Base-by-base conservation (phyloP, 257 asterid species). In the Primulina eburnea region DNA sequence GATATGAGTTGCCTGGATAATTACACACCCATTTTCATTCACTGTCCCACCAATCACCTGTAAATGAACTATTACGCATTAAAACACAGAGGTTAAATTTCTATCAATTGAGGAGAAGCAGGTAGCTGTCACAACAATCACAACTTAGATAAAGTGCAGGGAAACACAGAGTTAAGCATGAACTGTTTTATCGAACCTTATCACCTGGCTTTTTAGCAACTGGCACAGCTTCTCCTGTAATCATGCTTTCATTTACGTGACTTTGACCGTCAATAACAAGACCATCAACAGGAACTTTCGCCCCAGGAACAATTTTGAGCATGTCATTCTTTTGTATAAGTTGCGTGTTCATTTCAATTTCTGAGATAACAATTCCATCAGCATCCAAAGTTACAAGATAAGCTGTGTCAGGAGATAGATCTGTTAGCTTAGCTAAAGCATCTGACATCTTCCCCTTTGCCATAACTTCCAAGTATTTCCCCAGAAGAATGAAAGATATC, bases 1-100 rank as follows among this genome's bases (percentile, higher is more conserved):
- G 76, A 93, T 90, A 80, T 93, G 97, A 76, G 97, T 93, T 77
- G 95, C 97, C 84, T 81, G 88, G 79, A 93, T 68, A 47, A 85
- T 80, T 80, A 93, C 77, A 77, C 87, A 90, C 14, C 98, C 98
- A 38, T 93, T 93, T 74, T 93, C 97, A 71, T 93, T 93, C 74
- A 93, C 90, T 18, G 98, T 93, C 69, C 98, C 98, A 68, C 95
- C 96, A 81, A 93, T 93, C 65, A 93, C 97, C 97, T 93, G 80
- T 75, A 60, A 57, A 77, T 64, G 18, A 66, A 80, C 50, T 34
- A 55, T 55, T 24, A 33, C 50, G 62, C 40, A 57, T 64, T 69
- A 66, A 63, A 53, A 32, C 29, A 35, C 70, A 72, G 32, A 53
- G 73, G 67, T 40, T 64, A 21, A 24, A 24, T 18, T 63, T 43